Evolutionary conservation across 1,139 yeast species (phyloP), one percentile per base, ranked within the genome.

Genomic region (Scheffersomyces titani): DNA sequence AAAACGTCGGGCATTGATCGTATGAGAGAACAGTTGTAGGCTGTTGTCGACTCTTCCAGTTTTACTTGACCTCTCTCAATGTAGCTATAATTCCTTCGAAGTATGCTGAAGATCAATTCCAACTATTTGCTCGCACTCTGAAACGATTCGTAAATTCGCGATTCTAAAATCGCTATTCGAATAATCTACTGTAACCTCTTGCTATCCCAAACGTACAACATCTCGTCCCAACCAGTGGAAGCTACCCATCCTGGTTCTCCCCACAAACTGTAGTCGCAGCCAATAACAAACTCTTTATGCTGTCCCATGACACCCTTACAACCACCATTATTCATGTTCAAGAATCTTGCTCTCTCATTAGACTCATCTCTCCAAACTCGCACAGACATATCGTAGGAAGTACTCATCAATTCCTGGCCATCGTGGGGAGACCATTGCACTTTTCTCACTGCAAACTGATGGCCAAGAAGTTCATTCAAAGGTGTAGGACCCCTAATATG

Each of bases 201-300:
- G 5, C 87, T 81, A 65, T 90, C 92, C 97, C 97, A 94, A n/a
- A 94, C 82, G 67, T 89, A 87, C 11, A 92, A 88, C 89, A 90
- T 92, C 67, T 94, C 97, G 74, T 94, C 99, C 97, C 98, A 94
- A 0, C 97, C 97, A 0, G 94, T 89, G 22, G 97, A 87, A 9
- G 96, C 97, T 19, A 89, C 93, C 92, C 96, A 93, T 0, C 98
- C 98, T 3, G 96, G 96, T 62, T 88, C 87, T 9, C 98, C 98
- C 98, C 98, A 94, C 55, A 94, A 74, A 63, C 97, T 89, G 88
- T 97, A 94, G 72, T 94, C 98, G 61, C 94, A 89, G n/a, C 96
- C 98, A 62, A 90, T 85, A 2, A 90, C 98, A 74, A 94, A 94
- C 75, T 94, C 99, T 47, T 86, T 81, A 73, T 94, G 98, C 52